Conservation (phyloP, 2,329 filamentous ascomycete species). For the Talaromyces sp. region DNA sequence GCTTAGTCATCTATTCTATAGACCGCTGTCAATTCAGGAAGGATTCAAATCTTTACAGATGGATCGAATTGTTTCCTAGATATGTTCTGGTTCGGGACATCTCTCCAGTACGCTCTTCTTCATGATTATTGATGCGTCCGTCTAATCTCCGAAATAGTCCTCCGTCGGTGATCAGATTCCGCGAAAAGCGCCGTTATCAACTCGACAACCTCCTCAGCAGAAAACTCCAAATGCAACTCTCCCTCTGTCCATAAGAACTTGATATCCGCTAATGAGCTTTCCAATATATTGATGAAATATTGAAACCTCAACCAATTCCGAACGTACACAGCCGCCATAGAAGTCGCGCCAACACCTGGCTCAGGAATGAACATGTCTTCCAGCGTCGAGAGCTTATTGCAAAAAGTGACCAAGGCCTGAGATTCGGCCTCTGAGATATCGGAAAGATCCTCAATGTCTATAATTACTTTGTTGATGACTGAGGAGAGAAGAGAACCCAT, state of each 20-base stretch:
- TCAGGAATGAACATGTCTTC: constrained; percentile 55
- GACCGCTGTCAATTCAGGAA: background rate
- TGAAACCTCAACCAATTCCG: constrained; percentile 64
- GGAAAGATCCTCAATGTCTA: constrained; percentile 59
- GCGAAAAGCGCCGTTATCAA: constrained; percentile 62
- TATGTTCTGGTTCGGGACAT: background rate
- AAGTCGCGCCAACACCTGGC: constrained; percentile 34
- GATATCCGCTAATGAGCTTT: constrained; percentile 61
- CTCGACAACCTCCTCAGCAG: constrained; percentile 59
- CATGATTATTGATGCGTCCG: constrained; percentile 23
- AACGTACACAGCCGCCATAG: constrained; percentile 60
- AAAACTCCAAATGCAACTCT: constrained; percentile 61
- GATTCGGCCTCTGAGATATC: constrained; percentile 63
- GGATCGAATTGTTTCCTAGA: background rate
- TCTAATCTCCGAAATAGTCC: constrained; percentile 56
- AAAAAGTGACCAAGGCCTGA: constrained; percentile 55
- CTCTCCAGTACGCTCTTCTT: background rate
- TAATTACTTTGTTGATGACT: constrained; percentile 56
- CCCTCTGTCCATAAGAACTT: constrained; percentile 63
- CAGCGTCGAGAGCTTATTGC: constrained; percentile 53
- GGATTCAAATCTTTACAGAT: background rate
- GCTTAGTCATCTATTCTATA: background rate
- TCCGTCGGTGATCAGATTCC: constrained; percentile 56
- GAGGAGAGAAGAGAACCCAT: constrained; percentile 57
- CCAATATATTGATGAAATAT: constrained; percentile 60